Evolutionary conservation across 1,284 basidiomycete genomes (phyloP), one percentile per base, ranked within the genome.

Genomic region (Fereydounia khargensis): DNA sequence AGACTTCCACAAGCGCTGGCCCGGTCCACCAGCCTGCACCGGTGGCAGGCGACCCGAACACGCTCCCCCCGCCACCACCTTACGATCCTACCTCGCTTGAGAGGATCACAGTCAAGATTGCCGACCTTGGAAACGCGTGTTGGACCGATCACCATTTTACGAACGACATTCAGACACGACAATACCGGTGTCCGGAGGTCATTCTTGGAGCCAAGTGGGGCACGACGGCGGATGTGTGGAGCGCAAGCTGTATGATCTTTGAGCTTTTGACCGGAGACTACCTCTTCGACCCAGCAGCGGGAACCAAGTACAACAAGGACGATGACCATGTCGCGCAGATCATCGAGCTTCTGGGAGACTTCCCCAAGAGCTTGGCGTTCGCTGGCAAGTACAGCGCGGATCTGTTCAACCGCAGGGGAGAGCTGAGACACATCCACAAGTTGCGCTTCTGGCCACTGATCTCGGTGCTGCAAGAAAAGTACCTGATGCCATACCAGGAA

Each of bases 291-390:
- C 90, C 90, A 21, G 89, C 89, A 57, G 86, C 86, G 11, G 86
- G 87, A 52, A 78, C 80, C 35, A 81, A 82, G 52, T 92, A 91
- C 76, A 86, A 85, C 79, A 95, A 96, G 78, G 95, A 98, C 77
- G 94, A 98, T 77, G 95, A 98, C 75, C 94, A 98, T 74, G 90
- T 98, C 51, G 94, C 95, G 4, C 94, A 98, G 79, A 90, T 98
- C 68, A 91, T 97, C 78, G 95, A 98, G 79, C 82, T 98, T 14
- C 81, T 97, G 65, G 95, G 94, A 40, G 90, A 95, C 70, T 81
- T 82, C 75, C 89, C 92, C 10, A 86, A 86, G 70, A 81, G 80
- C 40, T 79, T 98, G 35, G 90, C 91, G 2, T 84, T 95, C 65
- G 84, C 85, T 3, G 95, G 95, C 35, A 97, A 95, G 77, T 97